A percentile compares a stretch with the other conserved stretches of the same genome.
These are phyloP conservation scores for Herpetomonas samuelpessoai DNA, from an alignment of 208 protist genomes.

Conservation along the genomic window DNA sequence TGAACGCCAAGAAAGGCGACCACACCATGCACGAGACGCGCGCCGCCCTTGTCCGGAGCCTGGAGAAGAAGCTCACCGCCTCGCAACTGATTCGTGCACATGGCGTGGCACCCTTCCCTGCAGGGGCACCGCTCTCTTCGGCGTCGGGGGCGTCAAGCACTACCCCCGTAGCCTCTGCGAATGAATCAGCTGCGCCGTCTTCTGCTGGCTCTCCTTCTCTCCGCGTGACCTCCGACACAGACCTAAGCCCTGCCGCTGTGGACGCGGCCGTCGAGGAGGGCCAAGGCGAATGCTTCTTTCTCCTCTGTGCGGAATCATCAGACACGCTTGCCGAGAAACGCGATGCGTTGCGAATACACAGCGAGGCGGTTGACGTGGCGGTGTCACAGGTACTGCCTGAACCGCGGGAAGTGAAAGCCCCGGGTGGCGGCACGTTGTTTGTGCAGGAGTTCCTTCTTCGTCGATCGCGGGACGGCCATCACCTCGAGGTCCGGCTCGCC, in stretches of 20 bases:
- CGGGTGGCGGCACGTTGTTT: slow-evolving; percentile 18
- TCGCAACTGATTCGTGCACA: slow-evolving; percentile 14
- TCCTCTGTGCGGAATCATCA: slow-evolving; percentile 28
- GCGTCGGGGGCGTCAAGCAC: background rate
- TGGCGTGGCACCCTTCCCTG: slow-evolving; percentile 10
- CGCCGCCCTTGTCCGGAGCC: slow-evolving; percentile 51
- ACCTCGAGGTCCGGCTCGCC: slow-evolving; percentile 85
- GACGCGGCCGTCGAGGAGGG: slow-evolving; percentile 32
- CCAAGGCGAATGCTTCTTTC: slow-evolving; percentile 72
- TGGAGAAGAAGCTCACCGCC: slow-evolving; percentile 54
- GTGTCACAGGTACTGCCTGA: slow-evolving; percentile 39
- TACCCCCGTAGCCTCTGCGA: background rate
- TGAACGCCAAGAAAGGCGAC: slow-evolving; percentile 72
- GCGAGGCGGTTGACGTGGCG: slow-evolving; percentile 22
- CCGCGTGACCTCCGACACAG: slow-evolving; percentile 16
- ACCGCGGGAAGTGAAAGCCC: slow-evolving; percentile 40
- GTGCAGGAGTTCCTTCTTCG: slow-evolving; percentile 81
- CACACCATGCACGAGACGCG: slow-evolving; percentile 60
- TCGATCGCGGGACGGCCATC: slow-evolving; percentile 30
- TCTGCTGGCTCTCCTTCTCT: background rate
- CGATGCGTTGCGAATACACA: slow-evolving; percentile 25
- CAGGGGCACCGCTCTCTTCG: background rate
- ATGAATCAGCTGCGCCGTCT: background rate
- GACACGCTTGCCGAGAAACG: slow-evolving; percentile 30
- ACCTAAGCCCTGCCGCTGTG: slow-evolving; percentile 41